phyloP scores from a whole-genome alignment of 371 early-diverging fungal species.

The Circinella minor region DNA sequence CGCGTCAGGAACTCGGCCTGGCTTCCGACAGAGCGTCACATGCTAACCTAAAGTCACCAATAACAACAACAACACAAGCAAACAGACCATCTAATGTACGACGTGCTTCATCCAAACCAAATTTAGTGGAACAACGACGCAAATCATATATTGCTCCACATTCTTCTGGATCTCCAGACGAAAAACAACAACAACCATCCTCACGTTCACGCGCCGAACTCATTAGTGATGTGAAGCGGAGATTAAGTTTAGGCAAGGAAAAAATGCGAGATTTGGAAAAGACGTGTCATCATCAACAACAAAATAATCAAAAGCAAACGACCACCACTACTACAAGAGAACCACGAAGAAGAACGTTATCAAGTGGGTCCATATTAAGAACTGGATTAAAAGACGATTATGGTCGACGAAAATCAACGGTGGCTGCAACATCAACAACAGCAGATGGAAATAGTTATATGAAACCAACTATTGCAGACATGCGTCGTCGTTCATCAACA shows the following conservation, averaged over 20 bases:
- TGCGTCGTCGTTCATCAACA: constrained; percentile 25
- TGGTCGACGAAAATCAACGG: constrained; percentile 24
- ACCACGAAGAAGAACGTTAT: constrained; percentile 38
- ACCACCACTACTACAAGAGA: constrained; percentile 8
- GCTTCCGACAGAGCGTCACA: constrained; percentile 26
- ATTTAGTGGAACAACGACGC: constrained; percentile 7
- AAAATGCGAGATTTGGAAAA: constrained; percentile 31
- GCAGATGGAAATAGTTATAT: constrained; percentile 20
- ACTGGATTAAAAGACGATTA: constrained; percentile 14
- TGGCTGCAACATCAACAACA: constrained; percentile 6
- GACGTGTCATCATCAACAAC: constrained; percentile 4
- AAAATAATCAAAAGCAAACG: background rate
- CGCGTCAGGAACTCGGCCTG: constrained; percentile 34
- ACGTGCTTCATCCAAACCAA: constrained; percentile 2
- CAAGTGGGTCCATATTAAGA: constrained; percentile 30
- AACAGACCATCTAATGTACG: constrained; percentile 1
- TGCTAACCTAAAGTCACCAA: constrained; percentile 21
- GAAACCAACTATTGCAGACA: constrained; percentile 34
- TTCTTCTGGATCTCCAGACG: background rate
- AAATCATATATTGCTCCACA: background rate
- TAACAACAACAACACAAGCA: constrained; percentile 9
- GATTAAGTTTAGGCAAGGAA: constrained; percentile 35
- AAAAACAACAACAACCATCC: background rate
- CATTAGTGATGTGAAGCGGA: constrained; percentile 28
- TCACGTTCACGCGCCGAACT: constrained; percentile 16